A percentile compares a stretch with the other conserved stretches of the same genome.
These are phyloP conservation scores for Ceratobasidium sp. DNA, from an alignment of 1,284 basidiomycete species.

Conservation along the genomic window DNA sequence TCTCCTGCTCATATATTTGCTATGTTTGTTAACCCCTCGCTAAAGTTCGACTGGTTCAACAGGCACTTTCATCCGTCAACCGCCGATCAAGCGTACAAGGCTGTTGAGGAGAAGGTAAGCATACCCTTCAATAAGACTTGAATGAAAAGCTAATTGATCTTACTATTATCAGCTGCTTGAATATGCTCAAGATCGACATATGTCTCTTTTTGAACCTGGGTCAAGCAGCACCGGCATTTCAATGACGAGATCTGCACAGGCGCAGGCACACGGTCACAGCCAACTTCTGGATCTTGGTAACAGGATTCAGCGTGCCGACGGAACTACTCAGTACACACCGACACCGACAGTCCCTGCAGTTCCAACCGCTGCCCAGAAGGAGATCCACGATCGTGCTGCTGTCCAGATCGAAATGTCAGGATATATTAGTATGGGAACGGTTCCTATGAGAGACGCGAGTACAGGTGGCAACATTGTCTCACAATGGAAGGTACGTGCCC, in stretches of 20 bases:
- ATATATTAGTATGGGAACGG: neutral
- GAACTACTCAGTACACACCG: too few species aligned
- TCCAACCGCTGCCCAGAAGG: neutral
- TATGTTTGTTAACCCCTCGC: slow-evolving; percentile 8
- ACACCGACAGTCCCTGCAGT: too few species aligned
- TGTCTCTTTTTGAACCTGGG: neutral
- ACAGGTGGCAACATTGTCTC: neutral
- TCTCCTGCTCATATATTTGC: neutral
- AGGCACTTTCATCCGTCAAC: neutral
- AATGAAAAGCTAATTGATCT: neutral
- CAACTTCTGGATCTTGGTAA: neutral
- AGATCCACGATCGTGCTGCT: neutral
- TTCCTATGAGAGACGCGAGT: neutral
- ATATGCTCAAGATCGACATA: neutral
- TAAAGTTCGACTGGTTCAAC: slow-evolving; percentile 7
- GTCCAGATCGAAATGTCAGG: neutral
- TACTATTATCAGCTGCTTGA: neutral
- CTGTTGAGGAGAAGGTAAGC: neutral
- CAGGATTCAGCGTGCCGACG: neutral
- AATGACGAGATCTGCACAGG: neutral
- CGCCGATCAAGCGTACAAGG: neutral
- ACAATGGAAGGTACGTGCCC: neutral
- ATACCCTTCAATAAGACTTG: neutral
- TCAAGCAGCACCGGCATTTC: neutral
- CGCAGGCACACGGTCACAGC: neutral